Conservation (phyloP, 805 yeast genomes). For the Metschnikowia arizonensis region DNA sequence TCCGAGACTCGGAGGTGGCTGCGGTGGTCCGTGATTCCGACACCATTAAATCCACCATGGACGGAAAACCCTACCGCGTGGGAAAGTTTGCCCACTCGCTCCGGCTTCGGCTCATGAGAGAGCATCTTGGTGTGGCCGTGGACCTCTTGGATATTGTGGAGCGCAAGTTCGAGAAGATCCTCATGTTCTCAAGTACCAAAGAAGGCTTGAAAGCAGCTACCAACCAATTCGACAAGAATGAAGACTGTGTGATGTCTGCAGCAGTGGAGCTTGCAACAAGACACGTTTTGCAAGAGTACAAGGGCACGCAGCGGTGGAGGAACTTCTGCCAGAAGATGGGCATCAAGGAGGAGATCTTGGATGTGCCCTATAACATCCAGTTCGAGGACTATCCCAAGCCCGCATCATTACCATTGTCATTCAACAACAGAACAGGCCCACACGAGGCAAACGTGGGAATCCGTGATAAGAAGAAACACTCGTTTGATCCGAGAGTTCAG, state of each 20-base stretch:
- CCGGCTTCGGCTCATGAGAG: slow-evolving; percentile 91
- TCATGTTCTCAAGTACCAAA: slow-evolving; percentile 39
- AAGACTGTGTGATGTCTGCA: slow-evolving; percentile 47
- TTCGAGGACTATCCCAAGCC: slow-evolving; percentile 28
- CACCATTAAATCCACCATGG: slow-evolving; percentile 67
- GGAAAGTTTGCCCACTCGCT: slow-evolving; percentile 86
- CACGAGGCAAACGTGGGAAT: slow-evolving; percentile 75
- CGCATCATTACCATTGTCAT: slow-evolving; percentile 49
- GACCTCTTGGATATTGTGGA: slow-evolving; percentile 81
- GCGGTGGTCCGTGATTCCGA: slow-evolving; percentile 82
- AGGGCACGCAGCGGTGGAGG: slow-evolving; percentile 50
- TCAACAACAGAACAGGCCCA: slow-evolving; percentile 80
- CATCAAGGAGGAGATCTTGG: slow-evolving; percentile 4
- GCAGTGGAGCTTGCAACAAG: slow-evolving; percentile 74
- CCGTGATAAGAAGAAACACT: slow-evolving; percentile 73
- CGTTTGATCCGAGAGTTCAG: slow-evolving; percentile 77
- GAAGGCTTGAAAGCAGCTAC: slow-evolving; percentile 46
- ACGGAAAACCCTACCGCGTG: slow-evolving; percentile 74
- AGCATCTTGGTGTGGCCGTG: slow-evolving; percentile 91
- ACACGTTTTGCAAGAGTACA: slow-evolving; percentile 50
- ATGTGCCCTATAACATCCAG: slow-evolving; percentile 23
- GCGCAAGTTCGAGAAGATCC: slow-evolving; percentile 54
- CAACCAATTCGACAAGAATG: slow-evolving; percentile 31
- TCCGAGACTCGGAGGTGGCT: slow-evolving; percentile 92
- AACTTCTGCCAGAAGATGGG: slow-evolving; percentile 21